Evolutionary conservation across 176 grass and related monocot species (phyloP).

Genomic region (Triticum dicoccoides): DNA sequence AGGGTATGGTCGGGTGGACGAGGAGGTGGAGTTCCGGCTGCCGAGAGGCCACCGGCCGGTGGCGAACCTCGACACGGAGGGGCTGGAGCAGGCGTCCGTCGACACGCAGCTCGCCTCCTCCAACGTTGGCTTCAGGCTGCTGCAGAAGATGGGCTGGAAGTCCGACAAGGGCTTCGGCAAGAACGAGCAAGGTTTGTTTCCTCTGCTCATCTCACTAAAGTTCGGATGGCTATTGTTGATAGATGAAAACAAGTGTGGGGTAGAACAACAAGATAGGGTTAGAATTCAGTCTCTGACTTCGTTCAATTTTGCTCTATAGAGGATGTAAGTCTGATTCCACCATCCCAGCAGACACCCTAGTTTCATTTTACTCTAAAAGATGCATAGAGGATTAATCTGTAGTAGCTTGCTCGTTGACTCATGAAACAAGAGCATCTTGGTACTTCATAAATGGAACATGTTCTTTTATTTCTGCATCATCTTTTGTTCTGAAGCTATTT

Average conservation of each 20-base stretch:
- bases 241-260: neutral
- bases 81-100: slow-evolving; percentile 89
- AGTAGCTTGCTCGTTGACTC: neutral
- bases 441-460: neutral
- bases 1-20: neutral
- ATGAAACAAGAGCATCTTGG: neutral
- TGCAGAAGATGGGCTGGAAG: slow-evolving; percentile 99
- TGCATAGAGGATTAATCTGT: neutral
- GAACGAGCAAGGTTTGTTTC: slow-evolving; percentile 69
- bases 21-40: slow-evolving; percentile 65
- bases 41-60: slow-evolving; percentile 69
- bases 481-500: neutral
- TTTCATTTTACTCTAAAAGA: neutral
- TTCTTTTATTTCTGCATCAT: neutral
- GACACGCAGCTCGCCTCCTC: slow-evolving; percentile 72
- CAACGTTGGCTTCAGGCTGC: slow-evolving; percentile 81
- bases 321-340: neutral
- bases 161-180: slow-evolving; percentile 85
- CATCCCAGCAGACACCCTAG: neutral
- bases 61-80: slow-evolving; percentile 86
- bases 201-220: neutral
- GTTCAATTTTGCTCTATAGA: neutral
- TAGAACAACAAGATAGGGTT: no score
- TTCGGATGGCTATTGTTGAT: neutral
- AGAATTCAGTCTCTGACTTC: no score